A percentile compares a stretch with the other conserved stretches of the same genome.
Evolutionary conservation across 2,329 filamentous ascomycete species (phyloP).

Genomic region (Arthrobotrys sinensis): DNA sequence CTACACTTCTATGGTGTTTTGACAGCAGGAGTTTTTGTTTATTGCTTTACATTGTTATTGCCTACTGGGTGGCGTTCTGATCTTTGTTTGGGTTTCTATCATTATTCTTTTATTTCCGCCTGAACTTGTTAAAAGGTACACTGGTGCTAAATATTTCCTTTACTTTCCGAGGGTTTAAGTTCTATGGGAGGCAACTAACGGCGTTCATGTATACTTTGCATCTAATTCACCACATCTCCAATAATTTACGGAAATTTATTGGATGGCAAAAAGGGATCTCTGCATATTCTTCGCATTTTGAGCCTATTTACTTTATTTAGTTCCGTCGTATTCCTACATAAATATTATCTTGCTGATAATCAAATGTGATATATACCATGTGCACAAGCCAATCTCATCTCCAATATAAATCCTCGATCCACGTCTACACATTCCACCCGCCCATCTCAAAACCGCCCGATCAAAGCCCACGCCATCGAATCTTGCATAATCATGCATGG

Average conservation of each 20-base stretch:
- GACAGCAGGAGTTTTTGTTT: constrained; percentile 53
- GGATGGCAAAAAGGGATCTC: constrained; percentile 12
- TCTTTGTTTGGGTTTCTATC: constrained; percentile 1
- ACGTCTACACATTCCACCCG: constrained; percentile 7
- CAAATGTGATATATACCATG: neutral
- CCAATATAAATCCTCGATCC: constrained; percentile 4
- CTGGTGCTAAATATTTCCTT: constrained; percentile 3
- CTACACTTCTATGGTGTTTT: neutral
- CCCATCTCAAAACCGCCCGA: constrained; percentile 2
- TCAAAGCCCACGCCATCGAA: constrained; percentile 3
- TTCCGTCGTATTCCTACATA: neutral
- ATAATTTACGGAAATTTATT: constrained; percentile 44
- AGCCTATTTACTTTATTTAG: neutral
- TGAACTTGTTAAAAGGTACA: constrained; percentile 7
- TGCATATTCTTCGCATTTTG: constrained; percentile 2
- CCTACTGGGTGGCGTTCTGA: constrained; percentile 45
- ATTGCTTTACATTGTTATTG: constrained; percentile 18
- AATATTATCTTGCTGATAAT: neutral
- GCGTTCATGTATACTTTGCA: constrained; percentile 23
- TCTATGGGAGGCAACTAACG: constrained; percentile 13
- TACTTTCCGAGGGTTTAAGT: constrained; percentile 6
- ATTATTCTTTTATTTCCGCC: constrained; percentile 21
- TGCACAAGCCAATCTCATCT: neutral
- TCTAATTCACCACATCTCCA: constrained; percentile 28
- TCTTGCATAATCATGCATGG: constrained; percentile 20